Evolutionary conservation across 192 early-diverging fungal genomes (phyloP), one percentile per base, ranked within the genome.

Genomic region (Anaeromyces robustus): DNA sequence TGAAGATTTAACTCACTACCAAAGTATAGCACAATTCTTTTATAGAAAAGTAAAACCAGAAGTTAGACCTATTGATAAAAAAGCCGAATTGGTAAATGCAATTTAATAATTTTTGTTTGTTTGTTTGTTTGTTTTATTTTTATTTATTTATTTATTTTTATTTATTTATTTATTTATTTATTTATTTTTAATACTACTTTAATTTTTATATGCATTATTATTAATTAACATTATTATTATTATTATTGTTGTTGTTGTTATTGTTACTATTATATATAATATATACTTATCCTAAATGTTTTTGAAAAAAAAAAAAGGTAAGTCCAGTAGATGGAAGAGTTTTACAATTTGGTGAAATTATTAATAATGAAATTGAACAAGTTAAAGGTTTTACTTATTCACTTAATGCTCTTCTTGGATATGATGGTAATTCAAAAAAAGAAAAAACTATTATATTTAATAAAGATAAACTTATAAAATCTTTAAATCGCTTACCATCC

Each of bases 351-450:
- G 98, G 98, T 59, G 79, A 94, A 22, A 92, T 99, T 19, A 86
- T 88, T 29, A 88, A 89, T 41, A 89, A 90, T 78, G 84, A 88
- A 77, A 92, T 99, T 37, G 96, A 97, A 84, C 95, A 95, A 82
- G 92, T 99, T 80, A 99, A 99, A 84, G 98, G 98, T 9, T 83
- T 96, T 34, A 94, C 94, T 0, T 99, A 99, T 84, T 93, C 89
- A 29, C 82, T 99, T 29, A 91, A 96, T 81, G 92, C 96, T 9
- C 89, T 99, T 18, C 86, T 99, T 52, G 96, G 96, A 16, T 86
- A 85, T 16, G 77, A 29, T 77, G 79, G 30, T 78, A 77, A 77
- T 30, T 29, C 79, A 12, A 34, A 59, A 13, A 31, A 81, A 83
- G 16, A 85, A 79, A 78, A 84, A 77, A 81, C 86, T 19, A 6